Conservation (phyloP, 495 filamentous ascomycete genomes). For the Tricharina praecox region DNA sequence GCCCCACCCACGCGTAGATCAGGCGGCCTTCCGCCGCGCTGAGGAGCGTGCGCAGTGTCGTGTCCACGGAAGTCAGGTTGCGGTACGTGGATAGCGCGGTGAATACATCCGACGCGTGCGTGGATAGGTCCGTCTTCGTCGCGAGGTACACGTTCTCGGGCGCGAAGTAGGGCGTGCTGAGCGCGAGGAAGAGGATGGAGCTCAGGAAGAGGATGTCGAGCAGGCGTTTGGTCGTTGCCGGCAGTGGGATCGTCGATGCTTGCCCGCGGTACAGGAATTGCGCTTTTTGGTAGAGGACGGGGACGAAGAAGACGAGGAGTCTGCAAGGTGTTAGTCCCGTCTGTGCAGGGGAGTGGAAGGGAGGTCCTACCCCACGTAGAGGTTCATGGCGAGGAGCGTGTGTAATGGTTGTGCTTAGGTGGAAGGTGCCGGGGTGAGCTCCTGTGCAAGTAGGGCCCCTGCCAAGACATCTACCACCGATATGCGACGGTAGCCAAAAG, state of each 20-base stretch:
- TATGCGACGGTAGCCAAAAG: no score
- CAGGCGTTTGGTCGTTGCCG: conserved; percentile 35
- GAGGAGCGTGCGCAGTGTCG: conserved; percentile 47
- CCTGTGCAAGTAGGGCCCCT: no score
- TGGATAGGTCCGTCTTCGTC: conserved; percentile 70
- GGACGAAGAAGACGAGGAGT: conserved; percentile 68
- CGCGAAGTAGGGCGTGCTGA: conserved; percentile 49
- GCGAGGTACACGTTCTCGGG: conserved; percentile 65
- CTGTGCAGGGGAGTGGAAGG: no score
- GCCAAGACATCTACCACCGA: no score
- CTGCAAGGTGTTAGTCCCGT: no score
- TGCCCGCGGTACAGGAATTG: conserved; percentile 44
- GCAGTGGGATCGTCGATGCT: conserved; percentile 40
- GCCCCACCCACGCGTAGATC: conserved; percentile 69
- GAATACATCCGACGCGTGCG: conserved; percentile 70
- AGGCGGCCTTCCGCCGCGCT: conserved; percentile 52
- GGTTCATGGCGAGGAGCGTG: no score
- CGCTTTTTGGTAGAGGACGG: conserved; percentile 59
- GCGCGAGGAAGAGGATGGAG: conserved; percentile 40
- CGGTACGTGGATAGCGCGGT: conserved; percentile 52
- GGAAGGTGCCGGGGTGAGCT: no score
- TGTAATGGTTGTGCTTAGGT: no score
- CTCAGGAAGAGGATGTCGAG: conserved; percentile 45
- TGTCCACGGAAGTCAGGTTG: conserved; percentile 43
- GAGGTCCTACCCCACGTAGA: no score